Conservation (phyloP, 1,139 yeast genomes). For the Candida sanyaensis region DNA sequence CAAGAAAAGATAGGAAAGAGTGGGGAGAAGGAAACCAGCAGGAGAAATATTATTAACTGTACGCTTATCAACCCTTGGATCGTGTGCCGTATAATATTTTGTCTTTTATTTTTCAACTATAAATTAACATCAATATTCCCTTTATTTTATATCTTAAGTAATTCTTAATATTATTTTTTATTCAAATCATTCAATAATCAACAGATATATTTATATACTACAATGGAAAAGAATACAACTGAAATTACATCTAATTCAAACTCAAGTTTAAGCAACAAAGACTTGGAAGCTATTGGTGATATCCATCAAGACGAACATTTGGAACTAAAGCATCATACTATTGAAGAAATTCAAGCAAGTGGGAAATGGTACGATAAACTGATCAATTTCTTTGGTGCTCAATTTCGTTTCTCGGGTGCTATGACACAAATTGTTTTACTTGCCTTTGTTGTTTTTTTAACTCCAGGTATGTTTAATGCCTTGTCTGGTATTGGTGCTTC, state of each 20-base stretch:
- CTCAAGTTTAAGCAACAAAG: constrained; percentile 10
- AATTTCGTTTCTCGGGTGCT: constrained; percentile 37
- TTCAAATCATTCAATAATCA: background rate
- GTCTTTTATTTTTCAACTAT: background rate
- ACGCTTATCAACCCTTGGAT: background rate
- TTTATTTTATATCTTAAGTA: background rate
- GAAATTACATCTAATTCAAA: constrained; percentile 2
- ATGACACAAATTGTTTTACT: constrained; percentile 48
- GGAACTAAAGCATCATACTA: constrained; percentile 28
- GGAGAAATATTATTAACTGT: no score
- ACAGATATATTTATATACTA: background rate
- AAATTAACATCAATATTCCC: background rate
- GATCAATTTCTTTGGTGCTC: constrained; percentile 9
- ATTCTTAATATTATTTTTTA: background rate
- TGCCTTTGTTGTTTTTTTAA: constrained; percentile 53
- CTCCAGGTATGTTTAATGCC: constrained; percentile 63
- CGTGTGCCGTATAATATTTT: background rate
- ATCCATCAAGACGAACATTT: constrained; percentile 20
- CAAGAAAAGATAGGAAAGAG: background rate
- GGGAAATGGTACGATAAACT: constrained; percentile 47
- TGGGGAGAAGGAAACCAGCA: background rate
- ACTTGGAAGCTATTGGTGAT: constrained; percentile 9
- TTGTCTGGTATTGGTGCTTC: constrained; percentile 57
- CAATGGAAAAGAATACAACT: constrained; percentile 1
- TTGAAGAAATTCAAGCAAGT: constrained; percentile 29